Evolutionary conservation across 1,139 yeast species (phyloP), one percentile per base, ranked within the genome.

Genomic region (Candida frijolesensis): DNA sequence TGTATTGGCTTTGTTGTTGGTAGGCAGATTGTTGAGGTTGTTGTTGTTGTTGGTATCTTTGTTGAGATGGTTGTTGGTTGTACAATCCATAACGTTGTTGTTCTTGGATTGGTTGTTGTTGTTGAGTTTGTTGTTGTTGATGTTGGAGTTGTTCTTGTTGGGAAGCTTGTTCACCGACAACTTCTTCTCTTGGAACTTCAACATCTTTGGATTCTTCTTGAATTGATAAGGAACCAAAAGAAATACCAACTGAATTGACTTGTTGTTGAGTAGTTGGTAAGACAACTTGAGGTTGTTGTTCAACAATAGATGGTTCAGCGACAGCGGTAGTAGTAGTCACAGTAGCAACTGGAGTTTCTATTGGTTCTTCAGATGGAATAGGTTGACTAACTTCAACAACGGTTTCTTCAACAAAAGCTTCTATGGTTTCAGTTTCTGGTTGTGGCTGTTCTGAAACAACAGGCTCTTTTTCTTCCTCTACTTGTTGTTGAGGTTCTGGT

Each of bases 201-300:
- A 57, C 51, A 39, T 51, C 54, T 43, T 45, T 44, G 18, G 60
- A 60, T 45, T 75, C 75, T 44, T 80, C 84, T 44, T 72, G 77
- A 57, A 80, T 71, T 39, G 82, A 72, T 66, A 84, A 74, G 15
- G 87, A 81, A 48, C 91, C 90, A 61, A 86, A 86, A 48, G 87
- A 85, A 50, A 85, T 87, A 57, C 88, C 89, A 47, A 83, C 84
- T 52, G 81, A 75, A 60, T 79, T 79, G 43, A 75, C 72, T 55
- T 76, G 71, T 54, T 76, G 71, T 45, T 76, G 65, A 46, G 78
- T 67, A 40, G 78, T 67, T 57, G 94, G 94, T 63, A 87, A 80
- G 48, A 86, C 85, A 54, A 87, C 94, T 56, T 87, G 80, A 63
- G 84, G 72, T 68, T 74, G 64, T 66, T 58, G 55, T 5, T 42